Percentiles rank a stretch among this genome's conserved stretches.
These are phyloP conservation scores for Discostella stelligeroides DNA, from an alignment of 108 stramenopile genomes.

Conservation along the genomic window DNA sequence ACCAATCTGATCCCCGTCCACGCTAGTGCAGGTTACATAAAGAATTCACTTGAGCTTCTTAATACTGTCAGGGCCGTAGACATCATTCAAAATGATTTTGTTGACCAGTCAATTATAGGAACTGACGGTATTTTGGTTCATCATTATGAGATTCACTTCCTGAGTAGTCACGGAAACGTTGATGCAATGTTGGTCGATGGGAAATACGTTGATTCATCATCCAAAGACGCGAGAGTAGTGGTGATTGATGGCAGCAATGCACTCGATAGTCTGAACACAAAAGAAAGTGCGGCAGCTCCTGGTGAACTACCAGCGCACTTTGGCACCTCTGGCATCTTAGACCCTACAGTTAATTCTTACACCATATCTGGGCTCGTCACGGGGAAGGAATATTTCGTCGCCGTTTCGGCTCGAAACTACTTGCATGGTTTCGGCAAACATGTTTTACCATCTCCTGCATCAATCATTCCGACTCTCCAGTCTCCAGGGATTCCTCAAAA, in stretches of 20 bases:
- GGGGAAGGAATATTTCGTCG: slow-evolving; percentile 71
- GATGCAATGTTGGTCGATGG: slow-evolving; percentile 58
- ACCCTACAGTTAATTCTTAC: slow-evolving; percentile 44
- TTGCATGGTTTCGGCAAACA: slow-evolving; percentile 62
- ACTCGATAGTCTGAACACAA: slow-evolving; percentile 45
- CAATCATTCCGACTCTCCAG: slow-evolving; percentile 61
- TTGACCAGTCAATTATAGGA: slow-evolving; percentile 35
- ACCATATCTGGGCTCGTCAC: slow-evolving; percentile 64
- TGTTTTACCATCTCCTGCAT: slow-evolving; percentile 32
- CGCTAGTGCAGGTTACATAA: slow-evolving; percentile 57
- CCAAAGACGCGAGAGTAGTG: slow-evolving; percentile 41
- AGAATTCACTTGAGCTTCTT: slow-evolving; percentile 63
- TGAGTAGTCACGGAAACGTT: slow-evolving; percentile 57
- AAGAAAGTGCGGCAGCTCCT: slow-evolving; percentile 40
- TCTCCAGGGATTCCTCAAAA: slow-evolving; percentile 60
- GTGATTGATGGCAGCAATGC: slow-evolving; percentile 72
- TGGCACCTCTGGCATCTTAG: slow-evolving; percentile 46
- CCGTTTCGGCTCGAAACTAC: slow-evolving; percentile 72
- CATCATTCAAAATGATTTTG: slow-evolving; percentile 44
- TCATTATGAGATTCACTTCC: slow-evolving; percentile 64
- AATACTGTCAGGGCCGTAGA: slow-evolving; percentile 44
- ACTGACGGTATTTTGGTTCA: slow-evolving; percentile 37
- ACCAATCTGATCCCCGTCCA: slow-evolving; percentile 52
- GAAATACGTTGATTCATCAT: slow-evolving; percentile 39
- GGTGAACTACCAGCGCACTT: slow-evolving; percentile 76